phyloP scores from a whole-genome alignment of 2,329 filamentous ascomycete genomes.

The Penicillium sp. region DNA sequence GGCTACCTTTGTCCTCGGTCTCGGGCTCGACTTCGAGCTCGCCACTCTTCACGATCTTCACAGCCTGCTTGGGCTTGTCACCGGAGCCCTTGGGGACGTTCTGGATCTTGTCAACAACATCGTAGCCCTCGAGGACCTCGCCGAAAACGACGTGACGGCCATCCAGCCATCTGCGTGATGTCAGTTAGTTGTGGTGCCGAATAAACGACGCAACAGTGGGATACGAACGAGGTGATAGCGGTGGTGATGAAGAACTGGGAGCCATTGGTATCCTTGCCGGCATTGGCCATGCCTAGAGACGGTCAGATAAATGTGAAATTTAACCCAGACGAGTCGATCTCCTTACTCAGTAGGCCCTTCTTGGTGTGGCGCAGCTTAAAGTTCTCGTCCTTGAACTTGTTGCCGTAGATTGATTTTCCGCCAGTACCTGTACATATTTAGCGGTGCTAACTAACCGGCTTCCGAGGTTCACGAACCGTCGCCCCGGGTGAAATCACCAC shows the following conservation, averaged over 20 bases:
- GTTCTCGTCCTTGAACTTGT: slow-evolving; percentile 66
- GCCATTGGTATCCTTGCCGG: slow-evolving; percentile 62
- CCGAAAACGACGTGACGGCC: slow-evolving; percentile 65
- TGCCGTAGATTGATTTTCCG: slow-evolving; percentile 65
- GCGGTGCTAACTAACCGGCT: neutral
- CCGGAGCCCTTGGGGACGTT: slow-evolving; percentile 55
- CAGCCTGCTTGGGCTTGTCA: slow-evolving; percentile 56
- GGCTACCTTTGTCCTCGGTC: slow-evolving; percentile 57
- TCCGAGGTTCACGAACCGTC: slow-evolving; percentile 45
- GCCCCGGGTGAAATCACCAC: slow-evolving; percentile 63
- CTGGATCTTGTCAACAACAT: slow-evolving; percentile 63
- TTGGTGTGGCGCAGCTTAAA: slow-evolving; percentile 67
- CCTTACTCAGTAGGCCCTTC: slow-evolving; percentile 56
- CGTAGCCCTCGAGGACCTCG: slow-evolving; percentile 65
- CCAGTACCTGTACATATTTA: slow-evolving; percentile 52
- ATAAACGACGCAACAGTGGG: neutral
- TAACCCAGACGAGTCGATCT: neutral
- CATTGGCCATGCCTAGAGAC: slow-evolving; percentile 59
- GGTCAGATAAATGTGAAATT: neutral
- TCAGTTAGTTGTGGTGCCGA: slow-evolving; percentile 8
- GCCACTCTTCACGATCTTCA: slow-evolving; percentile 65
- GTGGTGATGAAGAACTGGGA: slow-evolving; percentile 67
- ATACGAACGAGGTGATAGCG: slow-evolving; percentile 50
- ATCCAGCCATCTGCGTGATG: slow-evolving; percentile 53
- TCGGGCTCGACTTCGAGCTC: slow-evolving; percentile 55